phyloP scores from a whole-genome alignment of 2,329 filamentous ascomycete genomes.

The Catunica adiposa region DNA sequence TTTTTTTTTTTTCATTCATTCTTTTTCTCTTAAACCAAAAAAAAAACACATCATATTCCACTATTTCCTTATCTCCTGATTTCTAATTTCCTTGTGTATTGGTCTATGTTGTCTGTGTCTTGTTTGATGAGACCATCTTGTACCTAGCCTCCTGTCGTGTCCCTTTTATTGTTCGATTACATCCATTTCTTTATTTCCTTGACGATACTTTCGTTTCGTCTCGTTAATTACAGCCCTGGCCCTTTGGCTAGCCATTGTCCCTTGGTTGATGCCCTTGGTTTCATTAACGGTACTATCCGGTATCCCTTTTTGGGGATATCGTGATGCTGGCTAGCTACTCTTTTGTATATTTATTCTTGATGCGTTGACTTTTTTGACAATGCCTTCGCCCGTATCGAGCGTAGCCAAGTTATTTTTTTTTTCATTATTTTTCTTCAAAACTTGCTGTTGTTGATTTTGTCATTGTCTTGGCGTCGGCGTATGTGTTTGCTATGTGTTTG shows the following conservation, averaged over 20 bases:
- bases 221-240: neutral
- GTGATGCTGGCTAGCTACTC: neutral
- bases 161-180: neutral
- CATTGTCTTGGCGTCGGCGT: neutral
- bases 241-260: neutral
- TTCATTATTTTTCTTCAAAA: too few relatives aligned
- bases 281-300: neutral
- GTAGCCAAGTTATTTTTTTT: neutral
- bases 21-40: neutral
- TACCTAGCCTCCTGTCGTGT: neutral
- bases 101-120: neutral
- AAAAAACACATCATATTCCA: slow-evolving; percentile 1
- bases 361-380: neutral
- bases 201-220: neutral
- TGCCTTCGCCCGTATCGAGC: neutral
- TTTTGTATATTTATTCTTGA: neutral
- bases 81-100: neutral
- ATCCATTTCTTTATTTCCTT: neutral
- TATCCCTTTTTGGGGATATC: neutral
- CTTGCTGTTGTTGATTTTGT: neutral
- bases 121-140: neutral
- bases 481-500: neutral
- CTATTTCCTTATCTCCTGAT: neutral
- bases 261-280: neutral
- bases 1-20: slow-evolving; percentile 1